Conservation (phyloP, 2,329 filamentous ascomycete species). For the Calonectria leucothoes region DNA sequence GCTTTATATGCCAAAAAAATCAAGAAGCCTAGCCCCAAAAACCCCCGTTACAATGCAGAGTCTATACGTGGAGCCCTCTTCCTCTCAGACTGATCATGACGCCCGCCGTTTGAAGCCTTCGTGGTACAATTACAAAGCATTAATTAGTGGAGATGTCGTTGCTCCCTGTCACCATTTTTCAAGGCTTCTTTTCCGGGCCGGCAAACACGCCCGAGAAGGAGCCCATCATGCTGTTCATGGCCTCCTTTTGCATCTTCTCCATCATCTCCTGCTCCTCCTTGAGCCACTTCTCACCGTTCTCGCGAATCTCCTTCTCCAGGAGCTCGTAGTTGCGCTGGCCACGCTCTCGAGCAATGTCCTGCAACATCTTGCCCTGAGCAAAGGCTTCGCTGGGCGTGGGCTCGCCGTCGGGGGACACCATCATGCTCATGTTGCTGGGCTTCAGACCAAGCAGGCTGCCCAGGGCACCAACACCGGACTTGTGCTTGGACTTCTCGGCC, state of each 20-base stretch:
- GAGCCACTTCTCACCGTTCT: conserved; percentile 95
- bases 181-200: conserved; percentile 40
- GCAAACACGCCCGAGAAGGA: conserved; percentile 63
- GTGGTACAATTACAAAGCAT: conserved; percentile 42
- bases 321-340: conserved; percentile 91
- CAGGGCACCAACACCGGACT: conserved; percentile 75
- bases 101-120: conserved; percentile 21
- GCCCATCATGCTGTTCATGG: conserved; percentile 91
- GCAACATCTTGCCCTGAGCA: conserved; percentile 95
- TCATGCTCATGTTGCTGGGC: conserved; percentile 71
- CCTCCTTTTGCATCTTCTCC: conserved; percentile 90
- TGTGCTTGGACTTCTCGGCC: conserved; percentile 70
- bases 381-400: conserved; percentile 80
- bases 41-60: conserved; percentile 26
- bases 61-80: conserved; percentile 30
- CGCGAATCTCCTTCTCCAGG: conserved; percentile 89
- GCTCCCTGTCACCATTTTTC: conserved; percentile 15
- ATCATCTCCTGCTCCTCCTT: conserved; percentile 91
- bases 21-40: conserved; percentile 13
- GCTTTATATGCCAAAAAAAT: conserved; percentile 20
- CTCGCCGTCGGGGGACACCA: conserved; percentile 73
- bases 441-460: conserved; percentile 83
- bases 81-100: conserved; percentile 16
- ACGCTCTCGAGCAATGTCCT: conserved; percentile 91
- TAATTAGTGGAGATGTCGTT: conserved; percentile 45